Base-by-base conservation (phyloP, 2,329 filamentous ascomycete genomes). In the Colletotrichum sp. region DNA sequence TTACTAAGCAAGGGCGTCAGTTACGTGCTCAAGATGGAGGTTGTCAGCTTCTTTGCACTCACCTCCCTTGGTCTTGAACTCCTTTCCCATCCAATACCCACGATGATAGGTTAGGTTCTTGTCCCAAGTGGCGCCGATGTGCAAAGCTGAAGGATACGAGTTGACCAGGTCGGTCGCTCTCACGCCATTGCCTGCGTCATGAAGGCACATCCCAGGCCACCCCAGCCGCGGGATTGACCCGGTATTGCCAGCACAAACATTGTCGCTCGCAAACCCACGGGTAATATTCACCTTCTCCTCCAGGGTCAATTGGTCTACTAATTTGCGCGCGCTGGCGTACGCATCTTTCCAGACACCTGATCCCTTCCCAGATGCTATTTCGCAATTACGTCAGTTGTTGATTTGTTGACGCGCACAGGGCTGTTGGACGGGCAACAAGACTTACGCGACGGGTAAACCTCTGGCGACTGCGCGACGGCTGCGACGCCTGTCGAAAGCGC, bases 271-370 rank as follows among this genome's bases (percentile, higher is more conserved):
- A 62, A 6, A 88, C 8, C 72, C 81, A 9, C 84, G 79, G 1
- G 82, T 79, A 28, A 89, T 85, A 75, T 89, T 89, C 30, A 85
- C 90, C 81, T 92, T 94, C 80, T 94, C 93, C 15, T 92, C 92
- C 4, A 94, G 82, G 0, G 92, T 94, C 89, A 94, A 91, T 70
- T 90, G 88, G 44, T 84, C 84, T 9, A 94, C 92, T 3, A 94
- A 83, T 2, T 84, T 81, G 32, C 88, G 85, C 3, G 93, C 93
- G 77, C 89, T 91, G 62, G 84, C 83, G 79, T 93, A 94, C 57
- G 92, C 91, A 30, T 86, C 85, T 8, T 86, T 85, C 93, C 93
- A 94, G n/a, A 69, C 16, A 6, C 71, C 71, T 4, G 21, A 10
- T 10, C 71, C 71, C 24, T 44, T 36, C 4, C 71, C 71, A 8